These are phyloP conservation scores for Ustilago crameri DNA, from an alignment of 1,284 basidiomycete species.

Conservation along the genomic window DNA sequence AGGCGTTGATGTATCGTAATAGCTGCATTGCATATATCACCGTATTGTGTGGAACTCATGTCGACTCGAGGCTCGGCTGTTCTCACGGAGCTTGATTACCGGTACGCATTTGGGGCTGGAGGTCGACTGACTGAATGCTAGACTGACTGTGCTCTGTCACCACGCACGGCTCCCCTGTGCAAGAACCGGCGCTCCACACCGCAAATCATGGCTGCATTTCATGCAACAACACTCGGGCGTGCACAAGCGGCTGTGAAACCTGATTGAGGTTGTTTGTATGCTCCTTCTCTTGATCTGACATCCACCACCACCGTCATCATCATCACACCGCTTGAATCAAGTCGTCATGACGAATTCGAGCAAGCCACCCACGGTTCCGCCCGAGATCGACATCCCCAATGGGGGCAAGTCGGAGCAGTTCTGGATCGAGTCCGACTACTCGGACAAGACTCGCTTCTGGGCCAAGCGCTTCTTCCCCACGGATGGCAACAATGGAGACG, in stretches of 20 bases:
- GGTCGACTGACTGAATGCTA: too few relatives aligned
- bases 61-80: too few relatives aligned
- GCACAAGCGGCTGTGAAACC: too few relatives aligned
- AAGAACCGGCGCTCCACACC: too few relatives aligned
- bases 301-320: constrained; percentile 6
- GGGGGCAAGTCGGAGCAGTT: constrained; percentile 46
- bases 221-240: too few relatives aligned
- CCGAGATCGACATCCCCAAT: constrained; percentile 50
- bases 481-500: constrained; percentile 54
- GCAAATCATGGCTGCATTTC: too few relatives aligned
- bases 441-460: constrained; percentile 45
- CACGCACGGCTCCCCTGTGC: too few relatives aligned
- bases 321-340: neutral
- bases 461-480: constrained; percentile 53
- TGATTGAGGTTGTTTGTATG: neutral
- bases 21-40: constrained; percentile 2
- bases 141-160: too few relatives aligned
- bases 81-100: too few relatives aligned
- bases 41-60: neutral
- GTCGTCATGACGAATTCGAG: constrained; percentile 1
- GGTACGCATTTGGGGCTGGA: too few relatives aligned
- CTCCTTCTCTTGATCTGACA: neutral
- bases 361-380: constrained; percentile 27
- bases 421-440: constrained; percentile 49
- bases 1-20: constrained; percentile 3